Conservation (phyloP, 2,329 filamentous ascomycete species). For the Cordyceps javanica region DNA sequence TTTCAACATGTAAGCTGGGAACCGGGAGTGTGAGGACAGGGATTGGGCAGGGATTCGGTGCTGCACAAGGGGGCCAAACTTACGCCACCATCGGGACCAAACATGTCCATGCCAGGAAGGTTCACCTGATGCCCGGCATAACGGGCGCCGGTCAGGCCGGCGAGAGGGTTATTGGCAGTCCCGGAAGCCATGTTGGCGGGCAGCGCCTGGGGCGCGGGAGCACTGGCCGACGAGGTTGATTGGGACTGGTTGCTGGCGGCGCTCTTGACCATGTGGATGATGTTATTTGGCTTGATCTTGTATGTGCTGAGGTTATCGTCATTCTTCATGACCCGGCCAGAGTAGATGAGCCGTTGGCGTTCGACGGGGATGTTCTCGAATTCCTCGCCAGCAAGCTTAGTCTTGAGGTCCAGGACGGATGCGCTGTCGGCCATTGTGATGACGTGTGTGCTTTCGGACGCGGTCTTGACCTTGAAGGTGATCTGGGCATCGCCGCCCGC, state of each 20-base stretch:
- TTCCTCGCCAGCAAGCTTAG: slow-evolving; percentile 73
- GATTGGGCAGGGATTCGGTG: neutral
- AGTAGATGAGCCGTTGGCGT: slow-evolving; percentile 94
- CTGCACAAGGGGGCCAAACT: slow-evolving; percentile 35
- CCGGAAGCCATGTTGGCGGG: slow-evolving; percentile 76
- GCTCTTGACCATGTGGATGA: slow-evolving; percentile 93
- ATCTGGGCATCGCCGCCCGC: slow-evolving; percentile 64
- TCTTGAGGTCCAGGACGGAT: slow-evolving; percentile 80
- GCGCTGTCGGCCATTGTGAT: slow-evolving; percentile 73
- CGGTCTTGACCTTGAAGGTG: slow-evolving; percentile 97
- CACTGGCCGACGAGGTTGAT: slow-evolving; percentile 33
- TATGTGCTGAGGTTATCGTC: slow-evolving; percentile 76
- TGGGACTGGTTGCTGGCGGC: slow-evolving; percentile 72
- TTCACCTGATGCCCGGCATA: slow-evolving; percentile 83
- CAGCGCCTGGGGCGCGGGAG: slow-evolving; percentile 40
- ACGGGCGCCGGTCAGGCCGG: slow-evolving; percentile 83
- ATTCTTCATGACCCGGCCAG: slow-evolving; percentile 93
- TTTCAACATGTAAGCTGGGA: slow-evolving; percentile 18
- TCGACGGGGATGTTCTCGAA: slow-evolving; percentile 83
- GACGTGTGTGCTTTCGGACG: slow-evolving; percentile 77
- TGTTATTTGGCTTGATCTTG: slow-evolving; percentile 95
- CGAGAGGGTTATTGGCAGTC: slow-evolving; percentile 80
- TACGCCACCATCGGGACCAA: slow-evolving; percentile 91
- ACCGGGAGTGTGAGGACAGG: neutral
- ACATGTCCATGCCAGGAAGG: slow-evolving; percentile 79